A percentile compares a stretch with the other conserved stretches of the same genome.
phyloP scores from a whole-genome alignment of 2,329 filamentous ascomycete species.

The Aphanocladium album region DNA sequence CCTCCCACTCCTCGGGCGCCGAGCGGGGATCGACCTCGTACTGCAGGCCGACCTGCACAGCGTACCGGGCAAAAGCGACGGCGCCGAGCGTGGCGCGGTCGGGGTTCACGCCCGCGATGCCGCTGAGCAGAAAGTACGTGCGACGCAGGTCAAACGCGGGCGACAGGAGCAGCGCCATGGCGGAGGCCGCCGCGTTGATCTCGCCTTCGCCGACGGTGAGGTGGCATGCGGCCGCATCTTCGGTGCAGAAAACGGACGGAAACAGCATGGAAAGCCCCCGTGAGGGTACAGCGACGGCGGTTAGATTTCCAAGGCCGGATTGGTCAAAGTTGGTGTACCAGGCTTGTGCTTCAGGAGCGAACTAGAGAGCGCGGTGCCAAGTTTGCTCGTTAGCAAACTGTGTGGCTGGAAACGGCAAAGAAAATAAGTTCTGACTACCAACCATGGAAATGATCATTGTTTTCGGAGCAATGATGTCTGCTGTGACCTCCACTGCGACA shows the following conservation, averaged over 20 bases:
- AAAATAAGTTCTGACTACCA: slow-evolving; percentile 16
- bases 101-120: slow-evolving; percentile 72
- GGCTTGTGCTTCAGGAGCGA: slow-evolving; percentile 53
- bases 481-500: not conserved
- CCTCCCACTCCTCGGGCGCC: slow-evolving; percentile 58
- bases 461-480: slow-evolving; percentile 44
- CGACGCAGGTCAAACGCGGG: slow-evolving; percentile 56
- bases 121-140: slow-evolving; percentile 67
- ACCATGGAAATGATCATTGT: slow-evolving; percentile 61
- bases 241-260: slow-evolving; percentile 60
- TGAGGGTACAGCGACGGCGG: slow-evolving; percentile 51
- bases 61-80: slow-evolving; percentile 64
- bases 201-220: slow-evolving; percentile 63
- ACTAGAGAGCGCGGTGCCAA: slow-evolving; percentile 41
- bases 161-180: slow-evolving; percentile 59
- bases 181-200: slow-evolving; percentile 68
- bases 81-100: slow-evolving; percentile 59
- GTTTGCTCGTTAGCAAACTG: not conserved
- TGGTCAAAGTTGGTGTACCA: slow-evolving; percentile 53
- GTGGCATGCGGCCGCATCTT: slow-evolving; percentile 59
- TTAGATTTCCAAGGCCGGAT: slow-evolving; percentile 47
- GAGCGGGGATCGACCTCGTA: slow-evolving; percentile 71
- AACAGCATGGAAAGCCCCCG: slow-evolving; percentile 62
- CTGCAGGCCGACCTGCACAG: slow-evolving; percentile 69
- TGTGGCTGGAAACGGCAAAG: not conserved